Percentiles rank a stretch among this genome's conserved stretches.
Evolutionary conservation across 1,284 basidiomycete species (phyloP).

Genomic region (Inonotus obliquus): DNA sequence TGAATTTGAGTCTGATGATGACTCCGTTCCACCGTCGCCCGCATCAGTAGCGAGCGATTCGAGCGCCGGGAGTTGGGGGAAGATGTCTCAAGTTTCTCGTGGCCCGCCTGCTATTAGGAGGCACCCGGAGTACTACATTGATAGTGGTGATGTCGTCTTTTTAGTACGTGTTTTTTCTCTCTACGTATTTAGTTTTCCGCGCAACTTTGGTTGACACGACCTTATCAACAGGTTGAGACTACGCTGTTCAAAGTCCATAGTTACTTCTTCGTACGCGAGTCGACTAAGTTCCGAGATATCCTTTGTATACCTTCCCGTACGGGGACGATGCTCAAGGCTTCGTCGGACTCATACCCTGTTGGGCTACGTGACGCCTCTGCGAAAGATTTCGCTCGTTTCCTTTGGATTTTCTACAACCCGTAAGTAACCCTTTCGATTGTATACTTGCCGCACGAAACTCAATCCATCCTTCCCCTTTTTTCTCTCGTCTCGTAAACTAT

Average conservation of each 20-base stretch:
- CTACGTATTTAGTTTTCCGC: too few relatives aligned
- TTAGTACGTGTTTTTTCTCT: slow-evolving; percentile 10
- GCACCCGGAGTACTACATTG: slow-evolving; percentile 15
- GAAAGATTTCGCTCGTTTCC: slow-evolving; percentile 47
- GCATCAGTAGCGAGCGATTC: slow-evolving; percentile 4
- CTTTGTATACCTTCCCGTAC: slow-evolving; percentile 26
- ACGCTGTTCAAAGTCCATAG: slow-evolving; percentile 52
- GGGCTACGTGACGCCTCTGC: slow-evolving; percentile 43
- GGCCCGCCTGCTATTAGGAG: slow-evolving; percentile 4
- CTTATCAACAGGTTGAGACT: slow-evolving; percentile 38
- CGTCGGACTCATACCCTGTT: slow-evolving; percentile 45
- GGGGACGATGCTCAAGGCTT: slow-evolving; percentile 38
- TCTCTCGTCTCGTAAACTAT: slow-evolving; percentile 41
- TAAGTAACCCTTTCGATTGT: not conserved
- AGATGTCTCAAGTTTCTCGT: slow-evolving; percentile 8
- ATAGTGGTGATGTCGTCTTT: slow-evolving; percentile 18
- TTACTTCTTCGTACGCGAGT: slow-evolving; percentile 65
- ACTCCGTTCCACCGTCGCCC: not conserved
- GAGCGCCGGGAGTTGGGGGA: slow-evolving; percentile 7
- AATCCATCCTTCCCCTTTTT: slow-evolving; percentile 37
- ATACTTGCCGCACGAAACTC: not conserved
- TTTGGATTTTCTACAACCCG: slow-evolving; percentile 60
- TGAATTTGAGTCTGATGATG: not conserved
- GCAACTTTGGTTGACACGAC: slow-evolving; percentile 1
- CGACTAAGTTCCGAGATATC: slow-evolving; percentile 38